Percentiles rank a stretch among this genome's conserved stretches.
Conservation (phyloP, 257 asterid species). For the Solanum tacnaense region DNA sequence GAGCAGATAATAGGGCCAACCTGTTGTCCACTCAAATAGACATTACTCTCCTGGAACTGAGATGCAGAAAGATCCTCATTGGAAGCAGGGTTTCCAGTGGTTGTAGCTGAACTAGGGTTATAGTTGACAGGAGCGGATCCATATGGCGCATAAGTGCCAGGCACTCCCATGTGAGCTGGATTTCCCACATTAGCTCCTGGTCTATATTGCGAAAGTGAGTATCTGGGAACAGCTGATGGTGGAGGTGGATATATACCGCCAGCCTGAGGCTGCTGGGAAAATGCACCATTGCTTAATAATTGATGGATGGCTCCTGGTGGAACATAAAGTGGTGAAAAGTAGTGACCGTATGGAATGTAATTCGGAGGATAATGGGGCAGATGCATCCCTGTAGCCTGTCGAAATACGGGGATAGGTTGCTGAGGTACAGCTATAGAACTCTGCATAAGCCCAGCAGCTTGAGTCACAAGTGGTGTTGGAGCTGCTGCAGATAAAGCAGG, state of each 20-base stretch:
- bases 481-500: conserved; percentile 50
- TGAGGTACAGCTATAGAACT: conserved; percentile 51
- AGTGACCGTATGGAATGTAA: conserved; percentile 70
- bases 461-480: conserved; percentile 74
- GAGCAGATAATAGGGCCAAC: conserved; percentile 18
- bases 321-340: conserved; percentile 63
- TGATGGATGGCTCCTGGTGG: conserved; percentile 77
- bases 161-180: conserved; percentile 51
- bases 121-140: conserved; percentile 56
- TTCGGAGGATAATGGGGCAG: conserved; percentile 74
- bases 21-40: conserved; percentile 66
- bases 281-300: conserved; percentile 57
- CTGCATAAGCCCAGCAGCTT: conserved; percentile 74
- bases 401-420: conserved; percentile 61
- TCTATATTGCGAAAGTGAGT: conserved; percentile 67
- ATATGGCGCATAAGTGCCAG: conserved; percentile 70
- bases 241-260: conserved; percentile 58
- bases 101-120: conserved; percentile 40
- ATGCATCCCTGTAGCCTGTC: conserved; percentile 81
- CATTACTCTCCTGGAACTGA: conserved; percentile 58
- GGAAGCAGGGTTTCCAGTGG: conserved; percentile 53
- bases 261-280: conserved; percentile 81
- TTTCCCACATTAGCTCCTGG: conserved; percentile 65
- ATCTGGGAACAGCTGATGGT: conserved; percentile 63
- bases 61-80: conserved; percentile 60